Base-by-base conservation (phyloP, 805 yeast species). In the Maudiozyma barnettii region DNA sequence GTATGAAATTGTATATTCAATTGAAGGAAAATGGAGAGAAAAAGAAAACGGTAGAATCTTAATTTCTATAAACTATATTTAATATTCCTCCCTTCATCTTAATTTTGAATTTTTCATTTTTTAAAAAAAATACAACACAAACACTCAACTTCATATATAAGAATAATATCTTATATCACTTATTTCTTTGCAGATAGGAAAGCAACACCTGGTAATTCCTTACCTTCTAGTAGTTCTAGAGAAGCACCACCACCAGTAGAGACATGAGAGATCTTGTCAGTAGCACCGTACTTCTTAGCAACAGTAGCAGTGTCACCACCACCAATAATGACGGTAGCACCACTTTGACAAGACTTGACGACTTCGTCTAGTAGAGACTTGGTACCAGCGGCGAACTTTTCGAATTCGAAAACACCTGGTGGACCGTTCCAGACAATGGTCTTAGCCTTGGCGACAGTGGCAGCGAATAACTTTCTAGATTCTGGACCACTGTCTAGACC, bases 231-330 rank as follows among this genome's bases (percentile, higher is more conserved):
- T 69, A 93, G 83, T 77, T 93, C 99, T 69, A 93, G 81, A 53
- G 98, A 91, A 58, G 99, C 99, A 79, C 99, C 99, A 76, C 99
- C 99, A 76, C 99, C 99, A 54, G 99, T 93, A 59, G 98, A 91
- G 58, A 93, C 96, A 74, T 93, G 99, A 46, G 97, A 89, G 63
- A 93, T 80, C 78, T 93, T 87, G 68, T 87, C 96, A 61, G 88
- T 90, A 56, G 83, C 96, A 69, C 96, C 97, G 74, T 76, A 93
- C 78, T 93, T 93, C 88, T 91, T 91, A 65, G 96, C 96, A 59
- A 90, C 93, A 58, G 99, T 93, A 61, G 99, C 99, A 63, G 99
- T 93, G 75, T 93, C 99, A 80, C 99, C 99, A 75, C 99, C 99
- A 63, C 83, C 82, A 65, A 93, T 86, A 73, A 93, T 95, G 55